Percentiles rank a stretch among this genome's conserved stretches.
Evolutionary conservation across 1,284 basidiomycete species (phyloP).

Genomic region (Fomitiporia mediterranea): DNA sequence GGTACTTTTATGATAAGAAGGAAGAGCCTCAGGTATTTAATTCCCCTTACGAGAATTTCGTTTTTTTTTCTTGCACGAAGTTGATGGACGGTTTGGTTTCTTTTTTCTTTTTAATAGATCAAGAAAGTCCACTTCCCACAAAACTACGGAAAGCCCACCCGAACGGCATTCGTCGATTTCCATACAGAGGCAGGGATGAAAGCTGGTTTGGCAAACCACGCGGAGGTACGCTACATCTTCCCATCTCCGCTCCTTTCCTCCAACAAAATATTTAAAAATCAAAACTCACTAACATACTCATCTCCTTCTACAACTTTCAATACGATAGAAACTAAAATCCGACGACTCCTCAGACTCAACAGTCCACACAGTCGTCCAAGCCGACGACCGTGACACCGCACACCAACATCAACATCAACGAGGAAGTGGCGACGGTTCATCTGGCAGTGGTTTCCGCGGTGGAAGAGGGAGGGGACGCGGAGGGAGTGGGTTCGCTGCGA

Average conservation of each 20-base stretch:
- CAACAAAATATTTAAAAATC: not conserved
- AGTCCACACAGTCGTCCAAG: constrained; percentile 68
- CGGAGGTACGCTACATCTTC: constrained; percentile 46
- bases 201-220: constrained; percentile 65
- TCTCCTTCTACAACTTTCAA: not conserved
- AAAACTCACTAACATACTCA: not conserved
- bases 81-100: constrained; percentile 5
- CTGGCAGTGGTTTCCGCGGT: constrained; percentile 27
- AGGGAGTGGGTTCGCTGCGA: constrained; percentile 55
- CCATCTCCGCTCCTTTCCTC: constrained; percentile 3
- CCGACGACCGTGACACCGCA: constrained; percentile 66
- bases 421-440: too few species aligned
- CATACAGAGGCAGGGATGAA: constrained; percentile 80
- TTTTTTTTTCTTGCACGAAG: constrained; percentile 20
- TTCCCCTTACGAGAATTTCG: too few species aligned
- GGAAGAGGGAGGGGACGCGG: constrained; percentile 54
- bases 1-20: too few species aligned
- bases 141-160: constrained; percentile 42
- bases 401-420: too few species aligned
- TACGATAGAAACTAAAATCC: constrained; percentile 56
- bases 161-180: constrained; percentile 82
- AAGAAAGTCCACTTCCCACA: constrained; percentile 64
- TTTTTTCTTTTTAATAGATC: constrained; percentile 44
- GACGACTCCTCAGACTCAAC: constrained; percentile 50
- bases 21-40: constrained; percentile 58